phyloP scores from a whole-genome alignment of 1,284 basidiomycete species.

The Leccinum pseudoinsigne region DNA sequence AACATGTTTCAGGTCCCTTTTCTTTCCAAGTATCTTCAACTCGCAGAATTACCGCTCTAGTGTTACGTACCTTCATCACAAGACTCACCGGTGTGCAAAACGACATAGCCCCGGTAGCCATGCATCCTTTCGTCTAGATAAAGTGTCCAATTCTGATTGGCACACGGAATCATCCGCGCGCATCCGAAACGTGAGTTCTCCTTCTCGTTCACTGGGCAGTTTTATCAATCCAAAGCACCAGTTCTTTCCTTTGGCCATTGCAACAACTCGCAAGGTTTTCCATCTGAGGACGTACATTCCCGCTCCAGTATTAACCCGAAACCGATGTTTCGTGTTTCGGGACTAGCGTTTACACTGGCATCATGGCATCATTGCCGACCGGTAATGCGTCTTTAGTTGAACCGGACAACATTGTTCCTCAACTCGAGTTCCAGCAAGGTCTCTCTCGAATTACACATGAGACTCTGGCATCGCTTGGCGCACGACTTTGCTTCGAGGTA shows the following conservation, averaged over 20 bases:
- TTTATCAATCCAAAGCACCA: not conserved
- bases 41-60: not conserved
- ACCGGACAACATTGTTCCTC: not conserved
- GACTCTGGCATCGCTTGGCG: constrained; percentile 13
- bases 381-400: not conserved
- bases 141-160: not conserved
- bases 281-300: not conserved
- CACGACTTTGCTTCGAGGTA: constrained; percentile 15
- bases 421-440: not conserved
- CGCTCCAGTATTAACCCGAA: not conserved
- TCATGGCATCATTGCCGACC: not conserved
- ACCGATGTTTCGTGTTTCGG: not conserved
- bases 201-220: not conserved
- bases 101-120: not conserved
- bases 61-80: not conserved
- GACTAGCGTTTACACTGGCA: not conserved
- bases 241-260: not conserved
- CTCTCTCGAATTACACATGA: not conserved
- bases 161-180: not conserved
- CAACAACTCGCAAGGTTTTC: not conserved
- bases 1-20: not conserved
- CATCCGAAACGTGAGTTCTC: not conserved
- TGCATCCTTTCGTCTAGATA: not conserved
- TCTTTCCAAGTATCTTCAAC: not conserved
- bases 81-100: not conserved